These are phyloP conservation scores for Cyclostephanos invisitatus DNA, from an alignment of 108 stramenopile species.

Conservation along the genomic window DNA sequence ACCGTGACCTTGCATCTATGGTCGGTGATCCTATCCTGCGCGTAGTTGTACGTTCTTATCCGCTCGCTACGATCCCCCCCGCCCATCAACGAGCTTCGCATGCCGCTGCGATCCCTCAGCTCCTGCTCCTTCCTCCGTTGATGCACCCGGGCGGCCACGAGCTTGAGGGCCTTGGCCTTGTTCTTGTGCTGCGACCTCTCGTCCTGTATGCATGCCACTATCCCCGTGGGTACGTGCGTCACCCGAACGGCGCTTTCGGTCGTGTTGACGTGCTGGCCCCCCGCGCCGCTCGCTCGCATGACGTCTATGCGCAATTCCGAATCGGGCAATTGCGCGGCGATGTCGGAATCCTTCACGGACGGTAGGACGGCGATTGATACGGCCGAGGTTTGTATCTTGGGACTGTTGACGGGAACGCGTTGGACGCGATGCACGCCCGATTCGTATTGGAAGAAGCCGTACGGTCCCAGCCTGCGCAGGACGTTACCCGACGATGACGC, in stretches of 20 bases:
- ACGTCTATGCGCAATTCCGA: constrained; percentile 88
- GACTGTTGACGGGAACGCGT: constrained; percentile 93
- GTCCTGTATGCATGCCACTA: constrained; percentile 95
- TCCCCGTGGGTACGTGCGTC: constrained; percentile 96
- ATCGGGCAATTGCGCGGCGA: constrained; percentile 53
- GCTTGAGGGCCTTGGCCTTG: constrained; percentile 89
- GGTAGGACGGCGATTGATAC: constrained; percentile 94
- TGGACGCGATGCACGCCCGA: constrained; percentile 98
- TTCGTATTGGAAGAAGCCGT: constrained; percentile 90
- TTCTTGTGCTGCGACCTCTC: constrained; percentile 98
- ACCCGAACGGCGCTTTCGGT: constrained; percentile 98
- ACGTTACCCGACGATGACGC: constrained; percentile 30
- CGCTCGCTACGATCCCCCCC: constrained; percentile 95
- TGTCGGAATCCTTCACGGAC: constrained; percentile 56
- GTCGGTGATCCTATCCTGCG: constrained; percentile 97
- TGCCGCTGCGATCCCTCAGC: constrained; percentile 54
- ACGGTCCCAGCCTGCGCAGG: constrained; percentile 65
- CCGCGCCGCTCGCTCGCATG: constrained; percentile 90
- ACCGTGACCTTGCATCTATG: constrained; percentile 87
- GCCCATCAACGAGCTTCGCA: constrained; percentile 77
- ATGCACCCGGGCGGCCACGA: constrained; percentile 85
- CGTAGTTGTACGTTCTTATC: constrained; percentile 97
- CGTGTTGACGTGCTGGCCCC: constrained; percentile 95
- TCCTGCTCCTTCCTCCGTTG: constrained; percentile 61
- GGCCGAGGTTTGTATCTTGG: constrained; percentile 93